These are phyloP conservation scores for Trichoderma gracile DNA, from an alignment of 2,329 filamentous ascomycete genomes.

Conservation along the genomic window DNA sequence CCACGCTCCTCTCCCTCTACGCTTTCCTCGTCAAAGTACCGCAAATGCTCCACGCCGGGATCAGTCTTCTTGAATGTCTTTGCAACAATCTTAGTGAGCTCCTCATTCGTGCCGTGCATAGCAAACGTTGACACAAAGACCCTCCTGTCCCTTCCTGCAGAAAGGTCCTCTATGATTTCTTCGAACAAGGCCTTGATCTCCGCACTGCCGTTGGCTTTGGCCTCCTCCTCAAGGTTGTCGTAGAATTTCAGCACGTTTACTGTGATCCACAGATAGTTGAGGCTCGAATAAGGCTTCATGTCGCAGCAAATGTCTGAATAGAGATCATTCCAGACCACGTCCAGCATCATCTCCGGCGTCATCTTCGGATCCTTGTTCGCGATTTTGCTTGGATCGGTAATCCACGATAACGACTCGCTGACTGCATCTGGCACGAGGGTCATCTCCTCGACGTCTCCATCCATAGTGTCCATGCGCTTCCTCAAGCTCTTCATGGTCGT, in stretches of 20 bases:
- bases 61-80: not conserved
- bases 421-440: not conserved
- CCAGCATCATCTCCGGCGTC: not conserved
- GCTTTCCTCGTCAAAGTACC: not conserved
- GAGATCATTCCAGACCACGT: not conserved
- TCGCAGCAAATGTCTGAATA: not conserved
- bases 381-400: not conserved
- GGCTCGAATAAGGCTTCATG: not conserved
- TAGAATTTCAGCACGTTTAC: not conserved
- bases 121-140: not conserved
- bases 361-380: not conserved
- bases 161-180: no score
- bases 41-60: not conserved
- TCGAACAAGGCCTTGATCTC: not conserved
- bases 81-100: not conserved
- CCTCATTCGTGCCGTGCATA: not conserved
- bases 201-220: not conserved
- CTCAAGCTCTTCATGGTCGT: no score
- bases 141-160: not conserved
- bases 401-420: not conserved
- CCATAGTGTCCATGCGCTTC: no score
- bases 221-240: not conserved
- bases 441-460: not conserved
- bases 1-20: not conserved
- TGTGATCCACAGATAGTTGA: conserved; percentile 4